Evolutionary conservation across 1,284 basidiomycete species (phyloP).

Genomic region (Vanrija sp.): DNA sequence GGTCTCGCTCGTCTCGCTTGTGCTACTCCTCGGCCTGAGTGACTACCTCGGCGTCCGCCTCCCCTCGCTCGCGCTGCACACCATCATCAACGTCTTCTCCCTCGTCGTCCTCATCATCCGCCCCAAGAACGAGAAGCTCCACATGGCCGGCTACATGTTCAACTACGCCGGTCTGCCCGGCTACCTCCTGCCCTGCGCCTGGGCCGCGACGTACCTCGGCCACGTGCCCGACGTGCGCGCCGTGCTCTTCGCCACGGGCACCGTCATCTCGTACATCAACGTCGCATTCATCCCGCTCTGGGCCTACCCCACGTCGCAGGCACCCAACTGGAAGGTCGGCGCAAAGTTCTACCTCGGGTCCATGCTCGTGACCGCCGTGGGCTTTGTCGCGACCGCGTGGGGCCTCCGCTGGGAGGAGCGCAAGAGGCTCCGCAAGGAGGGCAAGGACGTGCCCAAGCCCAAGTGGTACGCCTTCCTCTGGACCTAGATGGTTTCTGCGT

Average conservation of each 20-base stretch:
- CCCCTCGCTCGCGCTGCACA: conserved; percentile 7
- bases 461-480: conserved; percentile 7
- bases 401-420: conserved; percentile 15
- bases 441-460: conserved; percentile 3
- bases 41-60: conserved; percentile 14
- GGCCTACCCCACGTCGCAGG: conserved; percentile 10
- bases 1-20: not conserved
- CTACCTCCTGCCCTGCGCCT: conserved; percentile 6
- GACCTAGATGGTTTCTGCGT: not conserved
- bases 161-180: conserved; percentile 12
- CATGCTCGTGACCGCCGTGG: conserved; percentile 6
- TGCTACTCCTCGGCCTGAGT: conserved; percentile 7
- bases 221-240: conserved; percentile 9
- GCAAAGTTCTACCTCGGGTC: conserved; percentile 17
- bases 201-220: conserved; percentile 10
- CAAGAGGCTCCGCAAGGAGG: conserved; percentile 1
- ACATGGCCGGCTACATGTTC: conserved; percentile 10
- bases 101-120: conserved; percentile 10
- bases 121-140: conserved; percentile 1
- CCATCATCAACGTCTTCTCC: conserved; percentile 9
- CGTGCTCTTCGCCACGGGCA: conserved; percentile 12
- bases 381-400: conserved; percentile 9
- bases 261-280: conserved; percentile 12
- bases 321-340: conserved; percentile 14
- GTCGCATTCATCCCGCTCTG: conserved; percentile 16